Evolutionary conservation across 805 yeast genomes (phyloP).

Genomic region (Komagataella pseudopastoris): DNA sequence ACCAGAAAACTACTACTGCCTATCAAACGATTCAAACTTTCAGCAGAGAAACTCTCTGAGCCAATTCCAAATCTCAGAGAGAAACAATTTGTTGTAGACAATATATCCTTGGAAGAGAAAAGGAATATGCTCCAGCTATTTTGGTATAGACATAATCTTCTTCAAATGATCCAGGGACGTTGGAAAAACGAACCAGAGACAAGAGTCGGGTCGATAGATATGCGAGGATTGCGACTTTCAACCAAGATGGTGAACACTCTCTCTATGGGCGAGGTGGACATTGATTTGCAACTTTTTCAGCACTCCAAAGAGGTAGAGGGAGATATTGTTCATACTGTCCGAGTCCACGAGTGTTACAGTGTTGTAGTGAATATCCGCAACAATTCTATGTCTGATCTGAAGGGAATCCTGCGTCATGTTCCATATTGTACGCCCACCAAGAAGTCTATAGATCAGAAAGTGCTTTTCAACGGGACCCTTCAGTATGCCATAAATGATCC

Average conservation of each 20-base stretch:
- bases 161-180: slow-evolving; percentile 43
- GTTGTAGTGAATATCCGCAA: slow-evolving; percentile 38
- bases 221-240: slow-evolving; percentile 52
- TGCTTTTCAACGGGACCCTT: slow-evolving; percentile 61
- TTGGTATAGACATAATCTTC: slow-evolving; percentile 67
- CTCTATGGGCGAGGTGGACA: slow-evolving; percentile 30
- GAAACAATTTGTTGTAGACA: slow-evolving; percentile 57
- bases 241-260: slow-evolving; percentile 45
- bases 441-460: slow-evolving; percentile 34
- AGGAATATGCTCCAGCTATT: slow-evolving; percentile 46
- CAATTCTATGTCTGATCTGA: slow-evolving; percentile 23
- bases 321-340: slow-evolving; percentile 16
- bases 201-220: slow-evolving; percentile 46
- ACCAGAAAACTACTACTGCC: slow-evolving; percentile 55
- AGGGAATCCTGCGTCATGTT: slow-evolving; percentile 50
- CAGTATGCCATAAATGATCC: slow-evolving; percentile 36
- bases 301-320: slow-evolving; percentile 4
- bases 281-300: slow-evolving; percentile 20
- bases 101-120: slow-evolving; percentile 42
- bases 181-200: slow-evolving; percentile 38
- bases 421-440: slow-evolving; percentile 20
- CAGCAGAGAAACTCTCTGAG: slow-evolving; percentile 25
- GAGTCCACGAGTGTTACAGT: slow-evolving; percentile 35
- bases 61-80: slow-evolving; percentile 61
- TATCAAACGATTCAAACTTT: slow-evolving; percentile 35